Percentiles rank a stretch among this genome's conserved stretches.
Conservation (phyloP, 2,329 filamentous ascomycete species). For the Thielaviopsis musarum region DNA sequence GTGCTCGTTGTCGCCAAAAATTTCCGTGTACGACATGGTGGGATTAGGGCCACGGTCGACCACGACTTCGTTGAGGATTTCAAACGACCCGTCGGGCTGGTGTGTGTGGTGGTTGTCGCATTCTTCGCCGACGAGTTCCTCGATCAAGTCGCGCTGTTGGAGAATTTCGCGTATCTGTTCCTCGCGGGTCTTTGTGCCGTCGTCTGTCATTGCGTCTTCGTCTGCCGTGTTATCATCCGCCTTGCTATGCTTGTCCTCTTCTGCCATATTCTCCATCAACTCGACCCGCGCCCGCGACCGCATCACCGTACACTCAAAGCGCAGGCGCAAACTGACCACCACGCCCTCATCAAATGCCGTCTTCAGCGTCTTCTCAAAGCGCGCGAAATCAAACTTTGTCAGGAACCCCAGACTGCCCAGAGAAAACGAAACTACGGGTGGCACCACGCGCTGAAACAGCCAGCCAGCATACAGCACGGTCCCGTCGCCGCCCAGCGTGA, state of each 20-base stretch:
- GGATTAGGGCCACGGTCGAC: conserved; percentile 87
- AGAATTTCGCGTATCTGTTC: conserved; percentile 24
- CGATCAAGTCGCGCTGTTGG: conserved; percentile 52
- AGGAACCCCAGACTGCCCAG: conserved; percentile 86
- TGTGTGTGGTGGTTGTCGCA: conserved; percentile 74
- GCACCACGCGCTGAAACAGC: conserved; percentile 91
- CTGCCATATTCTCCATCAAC: conserved; percentile 9
- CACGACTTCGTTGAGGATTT: conserved; percentile 95
- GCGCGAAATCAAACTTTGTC: conserved; percentile 85
- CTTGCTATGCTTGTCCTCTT: neutral
- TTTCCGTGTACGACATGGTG: conserved; percentile 80
- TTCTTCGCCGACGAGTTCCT: conserved; percentile 79
- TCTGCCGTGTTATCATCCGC: conserved; percentile 12
- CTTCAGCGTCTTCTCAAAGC: conserved; percentile 51
- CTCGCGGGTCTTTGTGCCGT: conserved; percentile 16
- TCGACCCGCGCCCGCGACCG: conserved; percentile 39
- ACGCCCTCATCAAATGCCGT: conserved; percentile 68
- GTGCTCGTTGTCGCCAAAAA: conserved; percentile 90
- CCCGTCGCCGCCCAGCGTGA: conserved; percentile 88
- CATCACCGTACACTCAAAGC: conserved; percentile 93
- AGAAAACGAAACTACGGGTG: conserved; percentile 80
- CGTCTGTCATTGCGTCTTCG: conserved; percentile 12
- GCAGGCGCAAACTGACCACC: conserved; percentile 68
- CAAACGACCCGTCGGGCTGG: conserved; percentile 63
- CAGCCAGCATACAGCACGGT: conserved; percentile 92